A percentile compares a stretch with the other conserved stretches of the same genome.
phyloP scores from a whole-genome alignment of 179 eudicot genomes.

The Beta macrorhiza region DNA sequence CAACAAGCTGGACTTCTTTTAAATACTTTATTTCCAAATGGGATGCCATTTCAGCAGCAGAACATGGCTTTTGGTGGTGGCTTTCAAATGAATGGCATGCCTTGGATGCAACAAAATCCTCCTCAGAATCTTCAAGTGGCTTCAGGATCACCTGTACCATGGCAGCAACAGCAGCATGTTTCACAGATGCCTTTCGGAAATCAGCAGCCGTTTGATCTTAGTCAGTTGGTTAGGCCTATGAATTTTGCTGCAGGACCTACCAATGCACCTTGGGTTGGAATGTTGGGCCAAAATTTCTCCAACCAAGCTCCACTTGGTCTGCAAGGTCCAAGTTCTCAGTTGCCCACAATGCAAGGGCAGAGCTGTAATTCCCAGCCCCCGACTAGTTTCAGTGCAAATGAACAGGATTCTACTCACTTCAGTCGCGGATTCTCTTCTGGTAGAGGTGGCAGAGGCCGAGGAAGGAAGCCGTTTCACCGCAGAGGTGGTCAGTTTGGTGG shows the following conservation, averaged over 20 bases:
- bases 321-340: conserved; percentile 36
- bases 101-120: conserved; percentile 52
- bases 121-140: conserved; percentile 41
- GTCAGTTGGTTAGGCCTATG: conserved; percentile 35
- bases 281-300: conserved; percentile 33
- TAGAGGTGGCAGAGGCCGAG: conserved; percentile 32
- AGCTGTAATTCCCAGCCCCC: conserved; percentile 18
- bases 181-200: conserved; percentile 6
- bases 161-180: conserved; percentile 27
- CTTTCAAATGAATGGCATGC: conserved; percentile 37
- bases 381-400: conserved; percentile 16
- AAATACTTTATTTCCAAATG: conserved; percentile 39
- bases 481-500: conserved; percentile 48
- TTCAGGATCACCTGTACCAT: conserved; percentile 14
- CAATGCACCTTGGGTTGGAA: conserved; percentile 41
- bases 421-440: conserved; percentile 35
- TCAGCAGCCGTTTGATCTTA: conserved; percentile 33
- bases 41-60: conserved; percentile 48
- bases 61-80: conserved; percentile 30
- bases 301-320: conserved; percentile 39
- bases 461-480: conserved; percentile 35
- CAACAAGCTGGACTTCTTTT: conserved; percentile 33
- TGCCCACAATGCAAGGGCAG: conserved; percentile 26
- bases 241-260: conserved; percentile 38
- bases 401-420: conserved; percentile 33